Evolutionary conservation across 75 land plant genomes (phyloP).

Genomic region (Pinus albicaulis): DNA sequence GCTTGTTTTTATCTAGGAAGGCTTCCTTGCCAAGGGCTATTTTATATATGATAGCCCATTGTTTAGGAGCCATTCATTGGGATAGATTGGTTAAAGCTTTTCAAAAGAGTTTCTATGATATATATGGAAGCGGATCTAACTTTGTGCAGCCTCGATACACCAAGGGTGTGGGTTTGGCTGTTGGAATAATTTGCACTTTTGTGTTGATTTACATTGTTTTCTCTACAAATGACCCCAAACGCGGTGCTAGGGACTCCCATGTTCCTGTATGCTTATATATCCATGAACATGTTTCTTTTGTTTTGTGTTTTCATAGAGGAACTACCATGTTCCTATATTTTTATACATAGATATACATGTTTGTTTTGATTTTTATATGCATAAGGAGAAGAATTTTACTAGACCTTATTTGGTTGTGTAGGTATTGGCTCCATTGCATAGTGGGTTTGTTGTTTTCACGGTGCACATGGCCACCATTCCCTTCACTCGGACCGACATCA

Average conservation of each 20-base stretch:
- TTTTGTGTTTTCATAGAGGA: not conserved
- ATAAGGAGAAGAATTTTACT: no score
- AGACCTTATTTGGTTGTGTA: no score
- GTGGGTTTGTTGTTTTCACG: not conserved
- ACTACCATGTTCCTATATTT: not conserved
- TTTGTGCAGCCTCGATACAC: slow-evolving; percentile 23
- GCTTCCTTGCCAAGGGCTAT: no score
- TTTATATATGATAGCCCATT: slow-evolving; percentile 52
- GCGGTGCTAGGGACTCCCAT: slow-evolving; percentile 43
- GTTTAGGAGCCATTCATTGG: slow-evolving; percentile 45
- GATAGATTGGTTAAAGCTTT: slow-evolving; percentile 41
- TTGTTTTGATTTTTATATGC: no score
- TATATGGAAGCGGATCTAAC: slow-evolving; percentile 44
- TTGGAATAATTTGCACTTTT: slow-evolving; percentile 46
- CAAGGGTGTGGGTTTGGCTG: no score
- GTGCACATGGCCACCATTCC: no score
- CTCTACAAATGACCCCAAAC: slow-evolving; percentile 51
- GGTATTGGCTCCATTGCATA: not conserved
- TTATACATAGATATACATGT: no score
- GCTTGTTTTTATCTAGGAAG: slow-evolving; percentile 37
- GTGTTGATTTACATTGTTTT: no score
- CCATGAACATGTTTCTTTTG: no score
- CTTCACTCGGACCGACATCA: not conserved
- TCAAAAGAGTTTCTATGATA: no score
- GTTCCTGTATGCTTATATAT: slow-evolving; percentile 25